phyloP scores from a whole-genome alignment of 164 flowering plant species.

The Liriodendron chinense region DNA sequence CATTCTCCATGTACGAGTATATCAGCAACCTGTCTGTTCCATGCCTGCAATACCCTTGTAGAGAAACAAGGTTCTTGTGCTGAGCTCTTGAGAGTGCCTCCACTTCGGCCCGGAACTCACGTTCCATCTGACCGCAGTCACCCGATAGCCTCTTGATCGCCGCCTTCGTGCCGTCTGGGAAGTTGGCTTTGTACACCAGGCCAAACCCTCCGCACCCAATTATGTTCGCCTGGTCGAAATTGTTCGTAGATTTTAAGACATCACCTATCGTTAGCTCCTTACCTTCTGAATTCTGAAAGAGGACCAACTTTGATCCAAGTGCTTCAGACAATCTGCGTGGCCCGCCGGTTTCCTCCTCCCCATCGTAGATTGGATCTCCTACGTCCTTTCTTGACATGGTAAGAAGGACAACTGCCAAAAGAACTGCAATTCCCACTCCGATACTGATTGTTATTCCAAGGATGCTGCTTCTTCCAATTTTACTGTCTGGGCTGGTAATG shows the following conservation, averaged over 20 bases:
- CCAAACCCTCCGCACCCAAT: slow-evolving; percentile 92
- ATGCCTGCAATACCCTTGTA: slow-evolving; percentile 74
- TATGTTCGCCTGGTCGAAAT: slow-evolving; percentile 75
- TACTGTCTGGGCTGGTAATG: slow-evolving; percentile 24
- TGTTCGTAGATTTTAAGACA: slow-evolving; percentile 58
- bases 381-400: slow-evolving; percentile 41
- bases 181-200: slow-evolving; percentile 62
- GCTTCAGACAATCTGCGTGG: slow-evolving; percentile 44
- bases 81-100: slow-evolving; percentile 84
- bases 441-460: slow-evolving; percentile 54
- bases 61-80: slow-evolving; percentile 77
- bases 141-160: slow-evolving; percentile 84
- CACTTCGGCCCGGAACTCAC: slow-evolving; percentile 79
- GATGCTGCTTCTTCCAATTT: slow-evolving; percentile 41
- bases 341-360: slow-evolving; percentile 43
- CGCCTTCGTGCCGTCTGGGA: slow-evolving; percentile 60
- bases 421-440: slow-evolving; percentile 52
- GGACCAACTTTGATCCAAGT: slow-evolving; percentile 45
- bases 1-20: slow-evolving; percentile 83
- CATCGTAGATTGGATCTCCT: slow-evolving; percentile 27
- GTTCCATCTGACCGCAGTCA: slow-evolving; percentile 84
- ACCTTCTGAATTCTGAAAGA: slow-evolving; percentile 52
- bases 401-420: slow-evolving; percentile 44
- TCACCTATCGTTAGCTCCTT: slow-evolving; percentile 62
- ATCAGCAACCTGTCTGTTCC: slow-evolving; percentile 64